Base-by-base conservation (phyloP, 805 yeast genomes). In the Tetrapisispora fleetii region DNA sequence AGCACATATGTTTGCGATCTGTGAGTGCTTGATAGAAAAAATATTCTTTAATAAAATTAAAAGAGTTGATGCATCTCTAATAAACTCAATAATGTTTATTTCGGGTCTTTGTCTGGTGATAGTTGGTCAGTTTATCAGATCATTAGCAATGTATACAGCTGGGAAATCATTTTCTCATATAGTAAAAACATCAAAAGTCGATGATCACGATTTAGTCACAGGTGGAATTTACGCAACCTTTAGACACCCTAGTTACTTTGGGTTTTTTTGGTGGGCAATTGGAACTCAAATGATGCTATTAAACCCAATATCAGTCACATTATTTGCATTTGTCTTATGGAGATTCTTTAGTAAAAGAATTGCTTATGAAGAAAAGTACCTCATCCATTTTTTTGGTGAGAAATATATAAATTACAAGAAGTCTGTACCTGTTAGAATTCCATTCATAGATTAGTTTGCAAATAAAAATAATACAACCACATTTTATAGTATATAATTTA, bases 191-290 rank as follows among this genome's bases (percentile, higher is more conserved):
- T 62, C 67, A 17, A 80, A 75, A 46, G 63, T 69, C 32, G 55
- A 65, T 0, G 75, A 75, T 47, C 99, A 93, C 62, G 66, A 55
- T 10, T 70, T 93, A 40, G 82, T 93, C 13, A 86, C 87, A 0
- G 55, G 65, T 11, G 98, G 97, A 0, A 68, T 91, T 3, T 93
- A 91, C 64, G 50, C 71, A 1, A 53, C 66, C 24, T 67, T 78
- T 16, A 73, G 99, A 52, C 99, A 93, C 63, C 99, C 99, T 7
- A 82, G 95, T 43, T 93, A 93, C 65, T 75, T 80, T 38, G 99
- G 97, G 0, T 93, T 85, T 63, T 90, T 80, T 60, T 80, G 88
- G 78, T 93, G 98, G 97, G 91, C 95, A 14, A 54, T 90, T 3
- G 97, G 97, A 0, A 73, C 88, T 1, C 95, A 91, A 62, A 22